A percentile compares a stretch with the other conserved stretches of the same genome.
phyloP scores from a whole-genome alignment of 108 stramenopile genomes.

The Skeletonema menzelii region DNA sequence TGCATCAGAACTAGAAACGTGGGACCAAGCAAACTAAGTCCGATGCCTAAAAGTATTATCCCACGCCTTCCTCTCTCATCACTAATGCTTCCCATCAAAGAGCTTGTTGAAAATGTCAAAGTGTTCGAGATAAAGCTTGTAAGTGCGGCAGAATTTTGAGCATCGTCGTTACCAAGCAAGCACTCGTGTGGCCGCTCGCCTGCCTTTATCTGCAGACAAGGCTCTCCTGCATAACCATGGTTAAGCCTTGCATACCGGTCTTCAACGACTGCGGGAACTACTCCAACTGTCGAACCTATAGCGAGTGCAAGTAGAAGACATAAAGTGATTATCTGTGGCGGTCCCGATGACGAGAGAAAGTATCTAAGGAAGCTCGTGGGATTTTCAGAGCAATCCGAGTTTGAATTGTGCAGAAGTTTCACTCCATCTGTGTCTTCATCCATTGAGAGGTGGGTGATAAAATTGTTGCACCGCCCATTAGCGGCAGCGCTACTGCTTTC shows the following conservation, averaged over 20 bases:
- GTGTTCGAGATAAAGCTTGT: conserved; percentile 60
- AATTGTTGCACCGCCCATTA: neutral
- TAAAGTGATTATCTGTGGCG: conserved; percentile 73
- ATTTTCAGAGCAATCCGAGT: neutral
- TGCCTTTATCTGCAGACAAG: conserved; percentile 39
- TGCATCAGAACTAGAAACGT: conserved; percentile 62
- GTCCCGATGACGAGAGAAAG: conserved; percentile 60
- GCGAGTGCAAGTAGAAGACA: conserved; percentile 70
- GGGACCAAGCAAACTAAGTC: conserved; percentile 55
- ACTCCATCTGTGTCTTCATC: conserved; percentile 18
- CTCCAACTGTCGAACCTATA: conserved; percentile 59
- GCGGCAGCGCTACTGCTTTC: neutral
- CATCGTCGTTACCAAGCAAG: conserved; percentile 67
- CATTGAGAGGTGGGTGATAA: conserved; percentile 40
- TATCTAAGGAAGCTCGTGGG: conserved; percentile 27
- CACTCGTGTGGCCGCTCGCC: conserved; percentile 63
- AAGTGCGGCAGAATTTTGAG: conserved; percentile 65
- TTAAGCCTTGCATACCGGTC: conserved; percentile 79
- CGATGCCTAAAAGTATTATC: conserved; percentile 57
- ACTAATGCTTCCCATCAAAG: conserved; percentile 79
- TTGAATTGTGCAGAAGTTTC: conserved; percentile 1
- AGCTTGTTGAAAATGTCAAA: conserved; percentile 71
- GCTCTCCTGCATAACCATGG: conserved; percentile 56
- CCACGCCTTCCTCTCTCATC: conserved; percentile 74
- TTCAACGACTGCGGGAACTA: conserved; percentile 62